These are phyloP conservation scores for Coniella vitis DNA, from an alignment of 2,329 filamentous ascomycete genomes.

Conservation along the genomic window DNA sequence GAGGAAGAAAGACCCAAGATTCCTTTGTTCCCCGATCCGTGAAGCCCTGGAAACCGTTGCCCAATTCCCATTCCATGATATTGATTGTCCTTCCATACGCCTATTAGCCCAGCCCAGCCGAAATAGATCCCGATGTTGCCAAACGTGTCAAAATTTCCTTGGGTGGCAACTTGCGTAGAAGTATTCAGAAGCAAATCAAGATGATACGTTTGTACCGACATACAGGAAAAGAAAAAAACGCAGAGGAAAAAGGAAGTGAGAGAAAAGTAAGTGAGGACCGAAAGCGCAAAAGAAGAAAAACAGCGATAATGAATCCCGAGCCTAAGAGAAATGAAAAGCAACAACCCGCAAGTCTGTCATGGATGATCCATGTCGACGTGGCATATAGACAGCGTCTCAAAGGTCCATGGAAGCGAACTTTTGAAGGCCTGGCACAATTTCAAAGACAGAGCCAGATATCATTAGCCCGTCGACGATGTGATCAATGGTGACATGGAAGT, in stretches of 20 bases:
- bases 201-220: no score
- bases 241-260: background rate
- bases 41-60: no score
- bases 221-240: no score
- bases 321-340: background rate
- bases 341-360: background rate
- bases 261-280: background rate
- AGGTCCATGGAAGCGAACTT: no score
- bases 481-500: conserved; percentile 17
- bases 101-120: conserved; percentile 13
- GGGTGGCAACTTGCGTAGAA: no score
- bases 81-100: conserved; percentile 12
- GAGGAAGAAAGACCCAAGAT: no score
- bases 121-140: background rate
- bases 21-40: no score
- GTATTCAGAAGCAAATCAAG: no score
- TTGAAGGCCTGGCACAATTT: no score
- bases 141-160: background rate
- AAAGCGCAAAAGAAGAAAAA: no score
- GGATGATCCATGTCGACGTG: background rate
- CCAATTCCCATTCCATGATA: background rate
- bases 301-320: no score
- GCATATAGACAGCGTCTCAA: background rate
- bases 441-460: conserved; percentile 16
- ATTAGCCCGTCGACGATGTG: conserved; percentile 19